phyloP scores from a whole-genome alignment of 768 basidiomycete genomes.

The Collybiopsis confluens region DNA sequence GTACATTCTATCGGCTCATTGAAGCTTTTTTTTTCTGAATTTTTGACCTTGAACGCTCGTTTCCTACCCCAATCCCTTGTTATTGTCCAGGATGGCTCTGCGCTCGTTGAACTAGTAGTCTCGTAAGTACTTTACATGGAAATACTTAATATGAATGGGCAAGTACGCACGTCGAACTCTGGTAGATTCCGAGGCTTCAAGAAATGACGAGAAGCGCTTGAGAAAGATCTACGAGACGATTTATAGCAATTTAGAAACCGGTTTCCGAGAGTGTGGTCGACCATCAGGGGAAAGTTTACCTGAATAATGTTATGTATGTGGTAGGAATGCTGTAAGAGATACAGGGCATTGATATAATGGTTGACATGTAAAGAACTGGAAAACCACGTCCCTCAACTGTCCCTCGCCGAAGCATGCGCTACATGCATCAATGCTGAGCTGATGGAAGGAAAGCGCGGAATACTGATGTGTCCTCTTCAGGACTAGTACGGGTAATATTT shows the following conservation, averaged over 20 bases:
- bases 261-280: background rate
- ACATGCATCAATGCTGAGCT: slow-evolving; percentile 1
- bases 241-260: background rate
- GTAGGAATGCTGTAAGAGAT: background rate
- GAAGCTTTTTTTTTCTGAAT: no score
- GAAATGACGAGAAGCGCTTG: background rate
- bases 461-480: slow-evolving; percentile 7
- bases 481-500: slow-evolving; percentile 7
- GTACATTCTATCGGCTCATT: background rate
- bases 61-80: no score
- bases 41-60: no score
- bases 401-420: no score
- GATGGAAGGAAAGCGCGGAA: slow-evolving; percentile 1
- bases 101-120: background rate
- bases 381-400: background rate
- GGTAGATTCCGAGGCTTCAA: no score
- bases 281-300: background rate
- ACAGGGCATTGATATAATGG: background rate
- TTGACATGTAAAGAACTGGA: background rate
- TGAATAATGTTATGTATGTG: background rate
- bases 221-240: background rate
- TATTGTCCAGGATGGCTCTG: no score
- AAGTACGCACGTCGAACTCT: no score
- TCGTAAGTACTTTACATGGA: background rate
- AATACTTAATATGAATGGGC: background rate